Conservation (phyloP, 208 protist genomes). For the Acanthamoeba healyi region DNA sequence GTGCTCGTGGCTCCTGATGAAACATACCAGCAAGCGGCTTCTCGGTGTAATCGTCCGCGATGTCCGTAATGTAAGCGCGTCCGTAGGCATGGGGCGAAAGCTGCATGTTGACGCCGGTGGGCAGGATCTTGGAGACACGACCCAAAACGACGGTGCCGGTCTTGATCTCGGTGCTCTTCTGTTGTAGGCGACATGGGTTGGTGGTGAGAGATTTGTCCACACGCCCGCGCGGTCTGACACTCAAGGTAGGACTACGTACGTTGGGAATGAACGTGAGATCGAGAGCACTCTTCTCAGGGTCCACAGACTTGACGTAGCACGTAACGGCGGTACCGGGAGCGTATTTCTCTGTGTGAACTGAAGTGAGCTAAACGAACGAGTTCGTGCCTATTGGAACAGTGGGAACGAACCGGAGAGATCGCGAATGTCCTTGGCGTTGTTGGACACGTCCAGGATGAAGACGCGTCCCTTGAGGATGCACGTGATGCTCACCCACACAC, state of each 20-base stretch:
- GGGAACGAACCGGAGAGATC: background rate
- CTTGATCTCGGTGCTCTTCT: slow-evolving; percentile 37
- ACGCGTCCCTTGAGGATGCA: slow-evolving; percentile 56
- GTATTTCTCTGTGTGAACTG: slow-evolving; percentile 37
- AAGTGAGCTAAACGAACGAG: background rate
- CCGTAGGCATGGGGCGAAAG: slow-evolving; percentile 62
- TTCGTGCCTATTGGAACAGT: no score
- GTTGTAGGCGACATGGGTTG: background rate
- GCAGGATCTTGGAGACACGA: slow-evolving; percentile 1
- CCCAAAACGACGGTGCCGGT: slow-evolving; percentile 3
- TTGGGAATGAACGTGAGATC: slow-evolving; percentile 51
- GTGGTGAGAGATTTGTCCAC: background rate
- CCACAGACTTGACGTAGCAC: slow-evolving; percentile 69
- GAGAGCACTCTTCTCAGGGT: slow-evolving; percentile 10
- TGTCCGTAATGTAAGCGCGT: slow-evolving; percentile 65
- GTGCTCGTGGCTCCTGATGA: no score
- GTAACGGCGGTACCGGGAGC: slow-evolving; percentile 23
- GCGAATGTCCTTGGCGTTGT: slow-evolving; percentile 9
- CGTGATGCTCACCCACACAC: slow-evolving; percentile 63
- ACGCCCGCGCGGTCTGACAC: background rate
- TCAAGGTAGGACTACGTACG: no score
- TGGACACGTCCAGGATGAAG: slow-evolving; percentile 71
- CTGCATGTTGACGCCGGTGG: slow-evolving; percentile 50
- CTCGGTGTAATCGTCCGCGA: slow-evolving; percentile 65
- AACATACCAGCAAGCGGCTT: slow-evolving; percentile 47